Conservation (phyloP, 139 green algal genomes). For the Spirogloea muscicola region DNA sequence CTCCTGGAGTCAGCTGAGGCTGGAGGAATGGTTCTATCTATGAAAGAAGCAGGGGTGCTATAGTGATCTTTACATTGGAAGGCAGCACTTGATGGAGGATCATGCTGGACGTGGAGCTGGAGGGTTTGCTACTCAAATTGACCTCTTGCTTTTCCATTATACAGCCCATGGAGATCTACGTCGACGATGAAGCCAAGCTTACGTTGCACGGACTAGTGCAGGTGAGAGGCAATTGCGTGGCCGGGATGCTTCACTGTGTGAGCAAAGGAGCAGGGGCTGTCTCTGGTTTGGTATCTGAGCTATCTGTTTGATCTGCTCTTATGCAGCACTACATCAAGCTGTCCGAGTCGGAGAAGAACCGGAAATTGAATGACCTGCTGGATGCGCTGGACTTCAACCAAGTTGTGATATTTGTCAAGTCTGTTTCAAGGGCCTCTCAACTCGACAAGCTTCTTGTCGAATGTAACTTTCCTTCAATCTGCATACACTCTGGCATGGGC, state of each 20-base stretch:
- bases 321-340: constrained; percentile 93
- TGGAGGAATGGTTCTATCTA: too few species aligned
- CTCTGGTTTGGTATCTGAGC: too few species aligned
- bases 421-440: constrained; percentile 55
- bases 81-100: too few species aligned
- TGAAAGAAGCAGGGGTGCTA: too few species aligned
- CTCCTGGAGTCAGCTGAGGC: too few species aligned
- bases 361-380: constrained; percentile 97
- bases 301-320: too few species aligned
- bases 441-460: constrained; percentile 92
- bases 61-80: too few species aligned
- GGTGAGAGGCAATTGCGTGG: too few species aligned
- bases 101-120: too few species aligned
- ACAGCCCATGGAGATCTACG: constrained; percentile 80
- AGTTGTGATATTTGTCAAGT: constrained; percentile 68
- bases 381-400: constrained; percentile 99
- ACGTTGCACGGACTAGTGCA: constrained; percentile 98
- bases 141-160: constrained; percentile 22
- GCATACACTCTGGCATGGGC: constrained; percentile 80
- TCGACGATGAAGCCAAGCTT: constrained; percentile 97
- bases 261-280: too few species aligned
- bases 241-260: too few species aligned
- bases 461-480: constrained; percentile 97
- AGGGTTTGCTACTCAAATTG: too few species aligned
- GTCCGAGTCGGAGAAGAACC: constrained; percentile 96